Base-by-base conservation (phyloP, 106 monocot genomes). In the Platanthera guangdongensis region DNA sequence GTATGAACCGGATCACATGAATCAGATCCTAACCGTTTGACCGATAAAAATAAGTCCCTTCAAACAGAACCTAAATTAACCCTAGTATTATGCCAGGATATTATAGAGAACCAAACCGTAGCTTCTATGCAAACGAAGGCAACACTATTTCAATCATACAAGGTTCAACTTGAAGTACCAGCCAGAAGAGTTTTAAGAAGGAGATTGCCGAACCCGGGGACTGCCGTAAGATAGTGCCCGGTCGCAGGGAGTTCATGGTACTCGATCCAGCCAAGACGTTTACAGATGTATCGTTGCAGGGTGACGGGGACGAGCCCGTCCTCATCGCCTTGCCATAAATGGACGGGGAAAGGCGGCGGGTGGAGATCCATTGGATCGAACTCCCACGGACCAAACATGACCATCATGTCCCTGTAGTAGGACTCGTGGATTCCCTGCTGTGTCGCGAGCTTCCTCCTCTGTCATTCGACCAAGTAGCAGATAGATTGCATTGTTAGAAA, bases 331-430 rank as follows among this genome's bases (percentile, higher is more conserved):
- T 92, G 92, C 92, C 92, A 92, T 0, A 92, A 14, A 47, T 92
- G 86, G 3, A 92, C 92, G 0, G 81, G 81, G 21, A 85, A 82
- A 0, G 86, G 52, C 10, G 67, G 76, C 9, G 46, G 4, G 19
- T 30, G 21, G 15, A 92, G 86, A 65, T 89, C 86, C 86, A 87
- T 89, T 13, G 92, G 92, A 76, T 92, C 92, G 21, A 92, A 92
- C 54, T 89, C 89, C 92, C 92, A 92, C 75, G 83, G 83, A 8
- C 92, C 89, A 53, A 89, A 92, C 92, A 88, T 89, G 19, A 92
- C 86, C 81, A 25, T 79, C 92, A 92, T 89, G 77, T 92, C 92
- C 30, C 86, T 28, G 67, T 79, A 76, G 8, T 76, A 84, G 47
- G 92, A 89, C 77, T 89, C 92, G 7, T 89, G 80, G 11, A 89